phyloP scores from a whole-genome alignment of 2,329 filamentous ascomycete genomes.

The Fusarium abutilonis region DNA sequence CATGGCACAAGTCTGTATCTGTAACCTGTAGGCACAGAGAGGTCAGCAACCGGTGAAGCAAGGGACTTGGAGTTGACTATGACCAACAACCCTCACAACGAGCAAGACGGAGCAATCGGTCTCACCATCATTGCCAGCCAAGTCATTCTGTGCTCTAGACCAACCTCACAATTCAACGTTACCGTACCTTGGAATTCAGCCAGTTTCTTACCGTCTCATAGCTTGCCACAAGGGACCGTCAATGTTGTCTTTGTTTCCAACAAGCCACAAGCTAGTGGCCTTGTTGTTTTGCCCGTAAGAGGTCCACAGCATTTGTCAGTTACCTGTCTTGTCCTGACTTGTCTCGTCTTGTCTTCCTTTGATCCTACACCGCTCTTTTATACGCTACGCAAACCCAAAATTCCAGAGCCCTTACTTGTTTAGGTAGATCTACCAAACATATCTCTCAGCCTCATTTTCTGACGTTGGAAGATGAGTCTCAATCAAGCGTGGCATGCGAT shows the following conservation, averaged over 20 bases:
- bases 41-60: constrained; percentile 38
- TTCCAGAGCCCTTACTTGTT: constrained; percentile 29
- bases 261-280: constrained; percentile 37
- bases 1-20: constrained; percentile 3
- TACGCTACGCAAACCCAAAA: constrained; percentile 31
- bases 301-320: constrained; percentile 33
- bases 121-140: too few relatives aligned
- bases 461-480: constrained; percentile 24
- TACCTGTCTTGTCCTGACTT: constrained; percentile 36
- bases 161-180: constrained; percentile 20
- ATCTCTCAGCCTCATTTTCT: constrained; percentile 16
- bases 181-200: constrained; percentile 21
- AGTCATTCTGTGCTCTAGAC: background rate
- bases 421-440: constrained; percentile 32
- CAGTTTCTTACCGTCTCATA: constrained; percentile 35
- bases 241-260: constrained; percentile 35
- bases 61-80: constrained; percentile 40
- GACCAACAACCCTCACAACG: constrained; percentile 13
- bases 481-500: constrained; percentile 22
- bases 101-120: background rate
- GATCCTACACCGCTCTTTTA: constrained; percentile 45
- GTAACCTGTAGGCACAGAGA: constrained; percentile 1
- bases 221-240: constrained; percentile 16
- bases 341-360: constrained; percentile 37
- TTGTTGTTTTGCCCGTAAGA: constrained; percentile 12